Evolutionary conservation across 352 stramenopile genomes (phyloP).

Genomic region (Globisporangium sylvaticum): DNA sequence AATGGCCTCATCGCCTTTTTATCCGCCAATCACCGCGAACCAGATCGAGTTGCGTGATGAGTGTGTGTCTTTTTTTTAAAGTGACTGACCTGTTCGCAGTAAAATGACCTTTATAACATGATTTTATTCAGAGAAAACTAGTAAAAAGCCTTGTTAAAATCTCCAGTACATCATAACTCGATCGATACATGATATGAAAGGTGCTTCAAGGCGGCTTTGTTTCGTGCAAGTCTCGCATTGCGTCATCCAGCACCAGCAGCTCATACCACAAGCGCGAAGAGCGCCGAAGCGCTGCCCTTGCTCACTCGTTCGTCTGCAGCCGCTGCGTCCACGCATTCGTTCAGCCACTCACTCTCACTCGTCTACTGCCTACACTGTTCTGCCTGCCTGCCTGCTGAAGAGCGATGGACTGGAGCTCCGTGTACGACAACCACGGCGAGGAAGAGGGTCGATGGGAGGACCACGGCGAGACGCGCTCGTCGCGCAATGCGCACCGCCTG

Average conservation of each 20-base stretch:
- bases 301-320: conserved; percentile 3
- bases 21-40: not conserved
- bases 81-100: too few species aligned
- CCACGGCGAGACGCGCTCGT: conserved; percentile 69
- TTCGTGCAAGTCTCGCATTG: not conserved
- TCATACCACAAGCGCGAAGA: not conserved
- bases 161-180: too few species aligned
- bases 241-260: conserved; percentile 7
- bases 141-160: too few species aligned
- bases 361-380: not conserved
- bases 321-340: not conserved
- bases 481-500: conserved; percentile 60
- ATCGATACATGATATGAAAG: not conserved
- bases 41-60: not conserved
- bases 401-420: conserved; percentile 72
- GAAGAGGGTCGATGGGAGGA: conserved; percentile 58
- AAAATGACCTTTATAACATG: too few species aligned
- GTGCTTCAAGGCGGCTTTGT: not conserved
- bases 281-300: not conserved
- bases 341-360: not conserved
- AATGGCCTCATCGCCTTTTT: not conserved
- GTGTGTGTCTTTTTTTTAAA: not conserved
- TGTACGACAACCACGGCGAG: conserved; percentile 75
- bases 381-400: not conserved
- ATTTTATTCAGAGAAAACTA: too few species aligned